Evolutionary conservation across 1,284 basidiomycete species (phyloP).

Genomic region (Lentinus polychrous): DNA sequence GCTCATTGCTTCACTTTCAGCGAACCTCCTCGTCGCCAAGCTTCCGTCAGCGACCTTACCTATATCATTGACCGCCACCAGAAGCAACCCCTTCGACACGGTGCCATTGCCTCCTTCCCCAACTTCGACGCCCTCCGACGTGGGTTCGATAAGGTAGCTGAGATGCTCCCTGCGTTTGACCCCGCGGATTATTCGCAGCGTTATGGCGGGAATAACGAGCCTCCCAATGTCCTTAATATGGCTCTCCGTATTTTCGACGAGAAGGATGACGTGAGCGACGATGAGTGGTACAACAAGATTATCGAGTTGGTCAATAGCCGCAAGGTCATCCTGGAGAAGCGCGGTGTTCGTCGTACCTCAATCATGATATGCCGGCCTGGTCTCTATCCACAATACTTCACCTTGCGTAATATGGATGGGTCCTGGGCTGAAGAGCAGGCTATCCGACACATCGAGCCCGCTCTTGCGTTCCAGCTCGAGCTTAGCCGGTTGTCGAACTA

Average conservation of each 20-base stretch:
- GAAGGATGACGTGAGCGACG: constrained; percentile 73
- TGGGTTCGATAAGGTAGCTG: constrained; percentile 69
- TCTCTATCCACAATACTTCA: constrained; percentile 94
- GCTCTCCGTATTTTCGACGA: constrained; percentile 82
- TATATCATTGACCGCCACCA: constrained; percentile 83
- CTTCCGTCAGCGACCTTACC: constrained; percentile 89
- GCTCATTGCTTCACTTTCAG: constrained; percentile 16
- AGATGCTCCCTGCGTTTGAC: constrained; percentile 69
- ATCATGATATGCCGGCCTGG: constrained; percentile 89
- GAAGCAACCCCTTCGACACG: constrained; percentile 81
- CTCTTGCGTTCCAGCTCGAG: constrained; percentile 97
- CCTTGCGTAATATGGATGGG: constrained; percentile 73
- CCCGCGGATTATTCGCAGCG: constrained; percentile 64
- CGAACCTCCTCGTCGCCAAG: constrained; percentile 50
- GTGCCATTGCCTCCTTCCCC: constrained; percentile 86
- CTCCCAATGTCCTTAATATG: constrained; percentile 91
- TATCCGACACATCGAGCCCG: constrained; percentile 98
- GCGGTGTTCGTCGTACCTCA: constrained; percentile 89
- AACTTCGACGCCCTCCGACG: constrained; percentile 64
- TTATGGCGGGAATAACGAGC: constrained; percentile 65
- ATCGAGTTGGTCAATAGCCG: constrained; percentile 72
- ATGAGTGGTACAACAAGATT: constrained; percentile 74
- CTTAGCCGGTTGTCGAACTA: constrained; percentile 95
- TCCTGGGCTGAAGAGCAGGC: constrained; percentile 92
- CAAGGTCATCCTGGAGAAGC: constrained; percentile 54